Base-by-base conservation (phyloP, 176 grass and related monocot species). In the Lolium perenne region DNA sequence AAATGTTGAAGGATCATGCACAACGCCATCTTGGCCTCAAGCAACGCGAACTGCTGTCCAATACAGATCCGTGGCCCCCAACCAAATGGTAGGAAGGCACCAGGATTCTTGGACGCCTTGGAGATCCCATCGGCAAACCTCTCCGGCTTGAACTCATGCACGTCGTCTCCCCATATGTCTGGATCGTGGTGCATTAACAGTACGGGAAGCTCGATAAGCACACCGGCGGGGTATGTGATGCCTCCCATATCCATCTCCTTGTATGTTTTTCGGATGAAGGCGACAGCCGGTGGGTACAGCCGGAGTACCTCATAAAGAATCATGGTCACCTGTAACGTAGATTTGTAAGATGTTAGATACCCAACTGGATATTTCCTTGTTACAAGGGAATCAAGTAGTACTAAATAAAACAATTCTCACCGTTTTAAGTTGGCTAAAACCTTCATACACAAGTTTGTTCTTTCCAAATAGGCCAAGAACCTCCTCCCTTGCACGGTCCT, bases 201-300 rank as follows among this genome's bases (percentile, higher is more conserved):
- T 15, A 65, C 62, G 13, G 62, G 62, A 32, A 65, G 62, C 62
- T 65, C 62, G 25, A 65, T 65, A 13, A 65, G 62, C 62, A 65
- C 62, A 32, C 62, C 62, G 12, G 62, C 13, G 25, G 62, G 62
- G 13, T 65, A 65, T 7, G 62, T 65, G 62, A 65, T 32, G 62
- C 62, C 62, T 14, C 25, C 62, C 7, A 65, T 65, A 25, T 65
- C 62, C 29, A 65, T 65, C 25, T 65, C 62, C 62, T 65, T 65
- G 62, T 65, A 65, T 65, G 62, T 65, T 32, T 65, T 32, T 7
- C 62, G 62, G 62, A 65, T 32, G 25, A 65, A 65, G 12, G 62
- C 62, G 62, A 32, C 62, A 65, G 62, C 62, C 25, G 62, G 62
- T 65, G 62, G 62, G 62, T 65, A 65, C 62, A 65, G 32, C 62